Percentiles rank a stretch among this genome's conserved stretches.
Evolutionary conservation across 148 eudicot genomes (phyloP).

Genomic region (Nepenthes gracilis): DNA sequence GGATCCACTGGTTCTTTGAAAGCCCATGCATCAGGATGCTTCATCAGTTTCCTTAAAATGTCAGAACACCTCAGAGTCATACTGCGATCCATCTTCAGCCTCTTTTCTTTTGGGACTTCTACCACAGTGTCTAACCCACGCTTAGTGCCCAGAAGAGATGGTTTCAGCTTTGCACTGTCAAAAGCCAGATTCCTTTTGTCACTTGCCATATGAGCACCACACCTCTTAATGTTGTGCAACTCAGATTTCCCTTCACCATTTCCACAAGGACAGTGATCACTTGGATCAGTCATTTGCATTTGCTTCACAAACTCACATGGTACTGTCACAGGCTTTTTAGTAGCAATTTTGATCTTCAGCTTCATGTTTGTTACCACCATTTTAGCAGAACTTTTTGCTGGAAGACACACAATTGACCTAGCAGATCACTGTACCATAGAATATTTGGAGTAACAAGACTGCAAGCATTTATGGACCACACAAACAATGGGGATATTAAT

Average conservation of each 20-base stretch:
- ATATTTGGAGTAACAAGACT: too few relatives aligned
- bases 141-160: slow-evolving; percentile 25
- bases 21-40: slow-evolving; percentile 21
- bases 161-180: slow-evolving; percentile 8
- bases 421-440: too few relatives aligned
- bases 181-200: neutral
- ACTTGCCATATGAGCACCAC: neutral
- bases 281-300: neutral
- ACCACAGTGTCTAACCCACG: slow-evolving; percentile 21
- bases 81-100: slow-evolving; percentile 44
- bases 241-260: neutral
- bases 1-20: slow-evolving; percentile 77
- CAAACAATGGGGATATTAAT: neutral
- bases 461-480: too few relatives aligned
- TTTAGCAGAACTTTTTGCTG: neutral
- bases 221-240: neutral
- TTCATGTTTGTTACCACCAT: slow-evolving; percentile 1
- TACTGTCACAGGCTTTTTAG: slow-evolving; percentile 4
- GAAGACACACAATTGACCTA: neutral
- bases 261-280: neutral
- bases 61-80: slow-evolving; percentile 30
- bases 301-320: neutral
- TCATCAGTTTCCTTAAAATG: slow-evolving; percentile 40
- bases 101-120: slow-evolving; percentile 13
- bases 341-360: slow-evolving; percentile 5